Evolutionary conservation across 768 basidiomycete species (phyloP).

Genomic region (Podaxis sp.): DNA sequence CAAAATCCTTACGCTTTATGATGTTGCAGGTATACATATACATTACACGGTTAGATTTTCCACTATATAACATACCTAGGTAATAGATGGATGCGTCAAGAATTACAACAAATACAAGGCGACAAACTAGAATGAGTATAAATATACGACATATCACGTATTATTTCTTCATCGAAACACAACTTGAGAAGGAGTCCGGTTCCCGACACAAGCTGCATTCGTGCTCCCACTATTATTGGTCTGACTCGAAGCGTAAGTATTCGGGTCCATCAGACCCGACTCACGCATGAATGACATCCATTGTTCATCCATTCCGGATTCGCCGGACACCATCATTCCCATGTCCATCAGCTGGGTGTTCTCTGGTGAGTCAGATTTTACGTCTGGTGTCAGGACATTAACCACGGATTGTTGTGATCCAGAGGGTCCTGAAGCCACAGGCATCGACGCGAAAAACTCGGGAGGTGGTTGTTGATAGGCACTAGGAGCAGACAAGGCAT

Average conservation of each 20-base stretch:
- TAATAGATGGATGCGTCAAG: neutral
- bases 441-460: neutral
- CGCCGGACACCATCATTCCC: constrained; percentile 54
- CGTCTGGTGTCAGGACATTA: constrained; percentile 10
- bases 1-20: too few species aligned
- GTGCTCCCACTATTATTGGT: neutral
- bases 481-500: neutral
- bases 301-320: constrained; percentile 62
- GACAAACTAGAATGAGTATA: neutral
- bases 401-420: constrained; percentile 1
- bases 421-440: neutral
- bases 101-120: constrained; percentile 10
- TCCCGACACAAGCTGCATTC: neutral
- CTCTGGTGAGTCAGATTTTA: constrained; percentile 32
- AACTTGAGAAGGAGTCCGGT: neutral
- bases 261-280: constrained; percentile 51
- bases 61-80: neutral
- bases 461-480: neutral
- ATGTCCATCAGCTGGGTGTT: constrained; percentile 35
- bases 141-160: neutral
- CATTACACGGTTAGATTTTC: neutral
- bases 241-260: constrained; percentile 15
- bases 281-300: constrained; percentile 70
- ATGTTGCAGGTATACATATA: neutral
- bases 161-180: neutral